Base-by-base conservation (phyloP, 2,329 filamentous ascomycete species). In the Fusarium udum region DNA sequence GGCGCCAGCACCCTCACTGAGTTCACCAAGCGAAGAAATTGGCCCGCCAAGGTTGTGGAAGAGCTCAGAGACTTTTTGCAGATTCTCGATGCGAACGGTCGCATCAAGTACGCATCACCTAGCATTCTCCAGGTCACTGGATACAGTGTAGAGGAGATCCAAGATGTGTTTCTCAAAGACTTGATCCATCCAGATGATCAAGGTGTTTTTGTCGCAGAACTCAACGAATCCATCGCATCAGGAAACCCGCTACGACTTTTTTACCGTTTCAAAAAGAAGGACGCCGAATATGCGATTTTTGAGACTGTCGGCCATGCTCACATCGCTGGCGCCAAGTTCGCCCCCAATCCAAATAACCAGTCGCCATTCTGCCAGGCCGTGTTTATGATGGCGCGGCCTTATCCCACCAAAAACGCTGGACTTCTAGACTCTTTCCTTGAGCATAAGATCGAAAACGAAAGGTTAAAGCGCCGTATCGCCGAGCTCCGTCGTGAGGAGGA, bases 391-490 rank as follows among this genome's bases (percentile, higher is more conserved):
- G 91, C 94, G 14, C 89, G 95, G 26, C 93, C 93, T 3, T 97
- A 98, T 80, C 95, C 94, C 10, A 97, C 93, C 36, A 95, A 93
- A 83, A 97, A 95, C 79, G 92, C 94, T 3, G 90, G 89, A 7
- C 87, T 98, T 16, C 87, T 98, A 26, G 95, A 98, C 83, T 97
- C 95, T 0, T 98, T 98, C 78, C 86, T 98, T 34, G 95, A 98
- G 81, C 95, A 98, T 84, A 98, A 98, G 83, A 95, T 97, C 61
- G 95, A 98, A 81, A 97, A 98, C 78, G 95, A 97, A 84, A 90
- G 95, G 9, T 83, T 98, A 55, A 91, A 90, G 78, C 92, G 94
- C 76, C 91, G 94, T 48, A 97, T 98, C 70, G 91, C 92, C 24
- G 94, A 97, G 82, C 85, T 98, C 61, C 93, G 93, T 75, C 88